Base-by-base conservation (phyloP, 768 basidiomycete species). In the Phlebiopsis flavidoalba region DNA sequence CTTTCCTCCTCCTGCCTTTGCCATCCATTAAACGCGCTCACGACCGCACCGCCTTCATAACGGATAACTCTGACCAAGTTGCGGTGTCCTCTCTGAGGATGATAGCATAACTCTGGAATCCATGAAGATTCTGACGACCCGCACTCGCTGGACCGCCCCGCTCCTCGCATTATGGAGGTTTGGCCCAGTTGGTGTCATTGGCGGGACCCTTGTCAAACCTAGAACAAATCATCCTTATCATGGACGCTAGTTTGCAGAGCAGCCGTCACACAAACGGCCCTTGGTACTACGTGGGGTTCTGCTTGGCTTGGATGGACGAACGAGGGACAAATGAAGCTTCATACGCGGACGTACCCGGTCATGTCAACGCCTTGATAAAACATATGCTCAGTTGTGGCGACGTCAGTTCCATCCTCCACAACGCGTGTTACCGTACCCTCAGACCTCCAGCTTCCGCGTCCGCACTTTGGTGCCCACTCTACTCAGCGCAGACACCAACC, bases 391-490 rank as follows among this genome's bases (percentile, higher is more conserved):
- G 7, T 8, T 43, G 48, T 15, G n/a, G 37, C 40, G 8, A 12
- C 31, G 58, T 12, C n/a, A 87, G 85, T 82, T 80, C 63, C 84
- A 88, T 68, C 81, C 80, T n/a, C 14, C 83, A 79, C 65, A 83
- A 21, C 70, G 5, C 72, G 91, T 19, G 71, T 89, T 2, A 88
- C 88, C 0, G n/a, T 76, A 76, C 57, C 85, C 67, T 73, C 74
- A 10, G 86, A 93, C 69, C 75, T 85, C 19, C 79, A 5, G 73
- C n/a, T n/a, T 95, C 19, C 82, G 80, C 58, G 89, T 95, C 71
- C 83, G 84, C 64, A 96, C 70, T 71, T 87, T 46, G 91, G 90
- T 57, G 79, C 84, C 4, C 86, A 88, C 76, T 93, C 1, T 92
- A 3, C 74, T 83, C 37, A 73, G 74, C 50, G 67, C 75, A 4